phyloP scores from a whole-genome alignment of 768 basidiomycete species.

The Melanogaster broomeanus region DNA sequence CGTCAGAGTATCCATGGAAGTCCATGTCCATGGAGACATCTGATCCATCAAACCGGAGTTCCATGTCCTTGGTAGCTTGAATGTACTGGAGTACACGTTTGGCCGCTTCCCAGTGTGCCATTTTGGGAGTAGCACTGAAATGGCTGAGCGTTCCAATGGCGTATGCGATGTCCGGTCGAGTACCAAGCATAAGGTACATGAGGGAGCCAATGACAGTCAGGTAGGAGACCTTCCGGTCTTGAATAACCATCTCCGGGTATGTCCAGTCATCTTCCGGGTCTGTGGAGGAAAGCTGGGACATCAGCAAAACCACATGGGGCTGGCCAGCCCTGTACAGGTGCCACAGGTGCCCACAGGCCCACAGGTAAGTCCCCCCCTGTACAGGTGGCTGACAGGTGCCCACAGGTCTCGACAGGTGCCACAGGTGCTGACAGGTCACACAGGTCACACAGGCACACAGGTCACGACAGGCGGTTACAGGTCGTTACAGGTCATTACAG shows the following conservation, averaged over 20 bases:
- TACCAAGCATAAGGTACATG: slow-evolving; percentile 6
- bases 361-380: too few relatives aligned
- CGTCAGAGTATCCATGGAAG: neutral
- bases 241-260: neutral
- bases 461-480: too few relatives aligned
- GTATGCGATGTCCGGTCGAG: neutral
- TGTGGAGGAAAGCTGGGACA: too few relatives aligned
- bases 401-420: too few relatives aligned
- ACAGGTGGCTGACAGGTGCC: too few relatives aligned
- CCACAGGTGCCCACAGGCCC: too few relatives aligned
- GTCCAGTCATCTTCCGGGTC: too few relatives aligned
- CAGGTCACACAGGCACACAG: too few relatives aligned
- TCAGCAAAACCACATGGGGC: too few relatives aligned
- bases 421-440: too few relatives aligned
- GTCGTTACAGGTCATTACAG: too few relatives aligned
- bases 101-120: neutral
- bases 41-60: neutral
- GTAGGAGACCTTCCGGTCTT: neutral
- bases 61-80: neutral
- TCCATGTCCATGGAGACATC: neutral
- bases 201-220: neutral
- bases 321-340: too few relatives aligned
- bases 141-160: neutral
- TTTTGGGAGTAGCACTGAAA: neutral
- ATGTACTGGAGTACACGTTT: neutral